Evolutionary conservation across 1,139 yeast genomes (phyloP).

Genomic region (Sugiyamaella novakii): DNA sequence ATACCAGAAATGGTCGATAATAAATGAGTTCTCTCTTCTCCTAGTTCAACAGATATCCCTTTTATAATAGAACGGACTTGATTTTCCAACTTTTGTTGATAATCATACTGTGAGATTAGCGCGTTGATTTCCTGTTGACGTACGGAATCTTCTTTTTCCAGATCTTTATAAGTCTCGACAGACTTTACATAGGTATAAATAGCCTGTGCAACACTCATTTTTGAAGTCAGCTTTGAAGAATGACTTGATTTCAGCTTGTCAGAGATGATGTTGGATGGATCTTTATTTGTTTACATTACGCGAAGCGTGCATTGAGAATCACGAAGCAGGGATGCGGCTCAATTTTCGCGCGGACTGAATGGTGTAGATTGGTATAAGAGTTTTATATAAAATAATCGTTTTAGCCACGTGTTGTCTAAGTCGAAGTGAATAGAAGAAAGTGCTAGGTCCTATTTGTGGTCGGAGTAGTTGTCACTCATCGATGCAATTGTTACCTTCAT

Average conservation of each 20-base stretch:
- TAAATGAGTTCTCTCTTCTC: conserved; percentile 6
- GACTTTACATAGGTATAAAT: conserved; percentile 13
- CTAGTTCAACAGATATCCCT: neutral
- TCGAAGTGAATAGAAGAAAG: too few species aligned
- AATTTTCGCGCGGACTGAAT: too few species aligned
- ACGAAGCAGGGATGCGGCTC: too few species aligned
- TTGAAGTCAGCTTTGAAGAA: neutral
- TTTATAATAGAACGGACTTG: conserved; percentile 2
- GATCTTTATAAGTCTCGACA: conserved; percentile 5
- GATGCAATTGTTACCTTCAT: too few species aligned
- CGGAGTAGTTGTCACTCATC: too few species aligned
- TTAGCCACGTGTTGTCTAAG: too few species aligned
- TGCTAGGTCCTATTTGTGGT: too few species aligned
- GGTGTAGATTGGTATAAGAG: too few species aligned
- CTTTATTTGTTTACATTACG: neutral
- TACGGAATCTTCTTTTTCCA: conserved; percentile 10
- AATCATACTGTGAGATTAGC: conserved; percentile 4
- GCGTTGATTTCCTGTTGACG: conserved; percentile 10
- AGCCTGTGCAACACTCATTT: conserved; percentile 11
- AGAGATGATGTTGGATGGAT: too few species aligned
- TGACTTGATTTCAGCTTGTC: too few species aligned
- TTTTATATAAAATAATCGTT: too few species aligned
- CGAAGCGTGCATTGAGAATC: too few species aligned
- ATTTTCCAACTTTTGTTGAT: conserved; percentile 7
- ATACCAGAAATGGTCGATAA: neutral